Percentiles rank a stretch among this genome's conserved stretches.
These are phyloP conservation scores for Penicillium sumatraense DNA, from an alignment of 2,329 filamentous ascomycete species.

Conservation along the genomic window DNA sequence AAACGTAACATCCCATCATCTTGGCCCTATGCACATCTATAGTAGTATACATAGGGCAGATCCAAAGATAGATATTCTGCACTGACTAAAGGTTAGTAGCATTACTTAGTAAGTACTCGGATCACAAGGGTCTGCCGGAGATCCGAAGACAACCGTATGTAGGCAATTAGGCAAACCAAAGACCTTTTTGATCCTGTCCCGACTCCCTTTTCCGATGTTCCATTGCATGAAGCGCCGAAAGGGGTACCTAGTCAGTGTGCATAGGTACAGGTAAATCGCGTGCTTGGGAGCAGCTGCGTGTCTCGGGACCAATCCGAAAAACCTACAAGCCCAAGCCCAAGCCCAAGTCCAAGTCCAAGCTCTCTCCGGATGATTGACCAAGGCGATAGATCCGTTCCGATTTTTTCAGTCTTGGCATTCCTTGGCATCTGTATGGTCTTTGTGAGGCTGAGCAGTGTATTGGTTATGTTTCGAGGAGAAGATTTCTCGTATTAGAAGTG, in stretches of 20 bases:
- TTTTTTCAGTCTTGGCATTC: conserved; percentile 5
- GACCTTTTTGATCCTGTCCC: background rate
- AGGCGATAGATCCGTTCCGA: conserved; percentile 1
- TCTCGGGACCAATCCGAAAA: background rate
- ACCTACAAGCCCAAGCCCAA: background rate
- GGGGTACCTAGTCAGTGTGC: too few species aligned
- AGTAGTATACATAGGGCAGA: background rate
- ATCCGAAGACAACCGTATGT: background rate
- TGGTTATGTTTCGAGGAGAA: conserved; percentile 19
- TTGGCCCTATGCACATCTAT: too few species aligned
- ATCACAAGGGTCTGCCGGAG: background rate
- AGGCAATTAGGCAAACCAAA: background rate
- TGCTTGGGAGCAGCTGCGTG: background rate
- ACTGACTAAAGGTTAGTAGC: too few species aligned
- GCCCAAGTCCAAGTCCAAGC: background rate
- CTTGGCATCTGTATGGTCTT: conserved; percentile 6
- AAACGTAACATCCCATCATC: background rate
- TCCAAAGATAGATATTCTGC: background rate
- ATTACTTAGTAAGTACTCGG: too few species aligned
- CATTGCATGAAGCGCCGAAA: conserved; percentile 1
- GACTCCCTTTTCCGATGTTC: background rate
- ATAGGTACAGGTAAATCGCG: background rate
- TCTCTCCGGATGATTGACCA: background rate
- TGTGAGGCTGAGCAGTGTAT: conserved; percentile 1
- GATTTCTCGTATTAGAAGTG: background rate